Conservation (phyloP, 768 basidiomycete species). For the Tephrocybe sp. region DNA sequence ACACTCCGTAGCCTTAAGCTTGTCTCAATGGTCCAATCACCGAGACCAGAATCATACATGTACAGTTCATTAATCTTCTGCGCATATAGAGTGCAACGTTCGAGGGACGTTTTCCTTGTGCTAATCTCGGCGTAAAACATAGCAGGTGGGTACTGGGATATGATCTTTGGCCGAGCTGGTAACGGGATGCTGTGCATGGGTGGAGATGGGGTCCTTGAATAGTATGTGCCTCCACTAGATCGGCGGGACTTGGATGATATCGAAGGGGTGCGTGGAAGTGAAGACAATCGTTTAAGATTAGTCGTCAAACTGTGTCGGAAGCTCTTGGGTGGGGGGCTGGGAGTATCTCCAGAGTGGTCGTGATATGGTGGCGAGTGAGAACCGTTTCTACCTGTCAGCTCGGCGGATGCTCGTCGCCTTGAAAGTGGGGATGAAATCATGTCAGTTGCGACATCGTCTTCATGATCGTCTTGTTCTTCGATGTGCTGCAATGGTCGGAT, state of each 20-base stretch:
- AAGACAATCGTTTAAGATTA: conserved; percentile 41
- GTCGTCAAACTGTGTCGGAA: conserved; percentile 45
- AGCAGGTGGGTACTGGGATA: conserved; percentile 51
- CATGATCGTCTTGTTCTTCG: conserved; percentile 10
- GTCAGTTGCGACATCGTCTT: conserved; percentile 11
- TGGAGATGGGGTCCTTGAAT: conserved; percentile 37
- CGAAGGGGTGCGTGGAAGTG: conserved; percentile 69
- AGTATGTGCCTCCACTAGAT: conserved; percentile 26
- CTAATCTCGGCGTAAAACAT: conserved; percentile 70
- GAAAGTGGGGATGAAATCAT: conserved; percentile 7
- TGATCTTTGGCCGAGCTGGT: conserved; percentile 27
- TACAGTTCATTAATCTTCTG: conserved; percentile 82
- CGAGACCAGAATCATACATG: conserved; percentile 70
- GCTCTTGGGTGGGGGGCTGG: conserved; percentile 50
- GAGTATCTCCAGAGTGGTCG: conserved; percentile 22
- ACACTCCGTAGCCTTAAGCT: conserved; percentile 46
- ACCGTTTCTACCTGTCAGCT: conserved; percentile 5
- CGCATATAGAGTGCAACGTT: conserved; percentile 73
- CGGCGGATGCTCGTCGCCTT: conserved; percentile 18
- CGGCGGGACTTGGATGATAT: conserved; percentile 38
- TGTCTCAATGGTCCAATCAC: conserved; percentile 67
- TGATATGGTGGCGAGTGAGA: conserved; percentile 18
- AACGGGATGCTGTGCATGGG: conserved; percentile 11
- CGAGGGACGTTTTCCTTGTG: conserved; percentile 50
- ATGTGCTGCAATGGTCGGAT: conserved; percentile 26